Base-by-base conservation (phyloP, 306 rosid species). In the Sphenostylis stenocarpa region DNA sequence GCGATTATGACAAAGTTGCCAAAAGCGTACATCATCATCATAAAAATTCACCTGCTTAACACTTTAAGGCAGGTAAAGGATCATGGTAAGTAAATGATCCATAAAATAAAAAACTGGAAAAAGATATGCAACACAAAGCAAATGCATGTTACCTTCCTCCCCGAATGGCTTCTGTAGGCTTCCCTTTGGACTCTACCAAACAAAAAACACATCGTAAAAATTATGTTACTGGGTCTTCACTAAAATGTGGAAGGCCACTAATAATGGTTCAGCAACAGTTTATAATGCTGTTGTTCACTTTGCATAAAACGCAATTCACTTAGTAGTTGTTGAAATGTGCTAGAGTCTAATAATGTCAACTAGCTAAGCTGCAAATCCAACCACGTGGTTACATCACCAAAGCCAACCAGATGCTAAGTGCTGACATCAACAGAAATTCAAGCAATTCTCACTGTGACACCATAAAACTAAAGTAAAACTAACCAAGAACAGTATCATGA, bases 1-100 rank as follows among this genome's bases (percentile, higher is more conserved):
- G 51, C 93, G 97, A 78, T 90, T 88, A 63, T 87, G 91, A 96
- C 96, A 95, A 39, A 90, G 92, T 90, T 95, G 92, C 99, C 99
- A 95, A 83, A 89, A 95, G 80, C 93, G 94, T 23, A 92, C 99
- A 64, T 95, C 99, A 52, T 95, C 97, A 60, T 95, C 97, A 73
- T 83, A 95, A 85, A 95, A 95, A 80, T 75, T 84, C 79, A 92
- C 97, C 97, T 95, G 97, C 96, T 89, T 90, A 49, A 95, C 99
- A 86, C 99, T 95, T 86, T 63, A 73, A 73, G 48, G 81, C 78
- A n/a, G 66, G 63, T 66, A 56, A 20, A 28, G 74, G 43, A 73
- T 52, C 77, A 70, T 38, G 75, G 63, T 79, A 82, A 84, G 51
- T 26, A 57, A 80, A 77, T 75, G 67, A 83, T 69, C 41, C 39